Evolutionary conservation across 345 rosid genomes (phyloP).

Genomic region (Pistacia atlantica): DNA sequence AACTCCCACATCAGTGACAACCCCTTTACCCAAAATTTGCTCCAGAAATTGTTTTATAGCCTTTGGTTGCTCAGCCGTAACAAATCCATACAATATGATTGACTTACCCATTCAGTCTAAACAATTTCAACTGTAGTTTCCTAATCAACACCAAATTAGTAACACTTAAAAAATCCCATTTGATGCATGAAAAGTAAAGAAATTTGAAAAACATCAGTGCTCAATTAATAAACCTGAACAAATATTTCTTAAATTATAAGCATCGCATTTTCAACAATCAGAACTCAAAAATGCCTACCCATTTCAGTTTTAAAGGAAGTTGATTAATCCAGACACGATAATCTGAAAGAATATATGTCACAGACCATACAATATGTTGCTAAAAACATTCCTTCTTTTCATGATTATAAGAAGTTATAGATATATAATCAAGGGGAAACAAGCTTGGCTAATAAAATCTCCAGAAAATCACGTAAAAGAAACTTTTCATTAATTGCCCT

Average conservation of each 20-base stretch:
- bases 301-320: too few species aligned
- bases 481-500: too few species aligned
- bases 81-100: constrained; percentile 24
- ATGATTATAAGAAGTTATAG: too few species aligned
- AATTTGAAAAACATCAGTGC: background rate
- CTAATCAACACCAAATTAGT: background rate
- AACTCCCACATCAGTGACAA: constrained; percentile 19
- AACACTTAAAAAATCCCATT: background rate
- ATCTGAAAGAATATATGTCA: too few species aligned
- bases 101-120: constrained; percentile 22
- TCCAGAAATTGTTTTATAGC: constrained; percentile 26
- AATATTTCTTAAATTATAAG: background rate
- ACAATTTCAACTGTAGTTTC: constrained; percentile 10
- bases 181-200: background rate
- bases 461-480: too few species aligned
- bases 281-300: background rate
- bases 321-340: too few species aligned
- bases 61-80: constrained; percentile 9
- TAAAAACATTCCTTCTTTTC: too few species aligned
- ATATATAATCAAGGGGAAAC: too few species aligned
- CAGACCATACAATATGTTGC: too few species aligned
- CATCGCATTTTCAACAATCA: background rate
- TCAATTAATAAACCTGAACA: too few species aligned
- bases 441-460: too few species aligned
- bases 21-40: constrained; percentile 9